phyloP scores from a whole-genome alignment of 805 yeast genomes.

The Metschnikowia similis region DNA sequence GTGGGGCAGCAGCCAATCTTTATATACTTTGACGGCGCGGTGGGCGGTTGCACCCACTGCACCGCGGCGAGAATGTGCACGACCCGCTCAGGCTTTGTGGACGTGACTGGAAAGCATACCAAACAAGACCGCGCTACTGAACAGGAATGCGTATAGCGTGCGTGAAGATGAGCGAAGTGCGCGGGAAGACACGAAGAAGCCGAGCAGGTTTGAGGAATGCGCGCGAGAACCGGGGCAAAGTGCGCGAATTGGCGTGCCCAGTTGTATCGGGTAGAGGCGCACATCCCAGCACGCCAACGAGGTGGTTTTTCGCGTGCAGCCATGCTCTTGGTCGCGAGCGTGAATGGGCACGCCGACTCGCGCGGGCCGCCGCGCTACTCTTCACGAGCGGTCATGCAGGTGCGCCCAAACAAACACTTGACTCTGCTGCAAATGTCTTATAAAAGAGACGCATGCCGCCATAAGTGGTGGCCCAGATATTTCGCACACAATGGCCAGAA shows the following conservation, averaged over 20 bases:
- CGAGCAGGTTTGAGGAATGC: neutral
- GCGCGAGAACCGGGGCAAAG: neutral
- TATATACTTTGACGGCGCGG: conserved; percentile 6
- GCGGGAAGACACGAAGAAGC: neutral
- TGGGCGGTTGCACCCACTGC: conserved; percentile 13
- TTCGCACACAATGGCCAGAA: conserved; percentile 67
- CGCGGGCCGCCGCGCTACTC: neutral
- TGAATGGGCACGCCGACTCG: neutral
- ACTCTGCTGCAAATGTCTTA: conserved; percentile 3
- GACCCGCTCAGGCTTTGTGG: neutral
- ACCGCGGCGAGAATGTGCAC: neutral
- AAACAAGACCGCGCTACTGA: neutral
- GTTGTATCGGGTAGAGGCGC: neutral
- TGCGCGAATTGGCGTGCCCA: neutral
- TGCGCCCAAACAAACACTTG: conserved; percentile 2
- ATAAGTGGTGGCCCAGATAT: no score
- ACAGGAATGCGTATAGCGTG: neutral
- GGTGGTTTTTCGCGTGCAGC: neutral
- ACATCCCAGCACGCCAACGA: conserved; percentile 6
- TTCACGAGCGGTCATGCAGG: neutral
- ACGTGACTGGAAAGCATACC: conserved; percentile 3
- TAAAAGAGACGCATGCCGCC: conserved; percentile 7
- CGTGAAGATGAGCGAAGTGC: neutral
- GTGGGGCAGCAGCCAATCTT: conserved; percentile 7
- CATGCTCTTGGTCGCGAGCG: neutral